Evolutionary conservation across 108 stramenopile species (phyloP).

Genomic region (Pseudonitzschia multiseries): DNA sequence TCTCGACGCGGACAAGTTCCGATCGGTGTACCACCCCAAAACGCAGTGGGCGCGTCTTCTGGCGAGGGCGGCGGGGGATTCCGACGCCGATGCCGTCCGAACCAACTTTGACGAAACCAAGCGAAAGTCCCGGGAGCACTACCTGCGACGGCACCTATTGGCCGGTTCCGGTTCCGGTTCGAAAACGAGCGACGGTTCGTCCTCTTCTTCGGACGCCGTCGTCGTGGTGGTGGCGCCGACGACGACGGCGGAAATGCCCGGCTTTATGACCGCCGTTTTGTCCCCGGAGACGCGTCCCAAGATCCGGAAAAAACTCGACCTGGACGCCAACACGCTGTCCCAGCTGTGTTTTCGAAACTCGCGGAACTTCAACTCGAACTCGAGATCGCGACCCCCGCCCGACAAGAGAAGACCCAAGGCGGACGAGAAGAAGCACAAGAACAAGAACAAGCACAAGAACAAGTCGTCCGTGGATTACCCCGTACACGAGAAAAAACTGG

Average conservation of each 20-base stretch:
- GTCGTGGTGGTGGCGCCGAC: neutral
- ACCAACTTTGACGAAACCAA: slow-evolving; percentile 54
- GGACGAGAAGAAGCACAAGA: neutral
- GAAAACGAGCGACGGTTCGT: too few relatives aligned
- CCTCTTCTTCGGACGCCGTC: slow-evolving; percentile 10
- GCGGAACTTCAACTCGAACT: too few relatives aligned
- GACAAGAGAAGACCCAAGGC: neutral
- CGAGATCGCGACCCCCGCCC: too few relatives aligned
- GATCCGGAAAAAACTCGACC: neutral
- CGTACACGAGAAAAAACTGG: neutral
- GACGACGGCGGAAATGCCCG: slow-evolving; percentile 13
- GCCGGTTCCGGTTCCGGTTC: too few relatives aligned
- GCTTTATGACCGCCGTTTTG: slow-evolving; percentile 31
- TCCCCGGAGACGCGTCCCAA: neutral
- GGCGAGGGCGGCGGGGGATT: slow-evolving; percentile 63
- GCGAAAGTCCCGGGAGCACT: slow-evolving; percentile 66
- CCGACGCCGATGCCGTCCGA: slow-evolving; percentile 68
- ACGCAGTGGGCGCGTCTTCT: slow-evolving; percentile 70
- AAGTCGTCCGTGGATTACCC: too few relatives aligned
- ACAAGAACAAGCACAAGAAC: too few relatives aligned
- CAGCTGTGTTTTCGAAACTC: slow-evolving; percentile 42
- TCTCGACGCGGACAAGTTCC: slow-evolving; percentile 52
- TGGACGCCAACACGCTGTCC: slow-evolving; percentile 44
- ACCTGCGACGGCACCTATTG: slow-evolving; percentile 53
- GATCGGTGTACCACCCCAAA: slow-evolving; percentile 56